A percentile compares a stretch with the other conserved stretches of the same genome.
phyloP scores from a whole-genome alignment of 805 yeast genomes.

The Candida lessepsii region DNA sequence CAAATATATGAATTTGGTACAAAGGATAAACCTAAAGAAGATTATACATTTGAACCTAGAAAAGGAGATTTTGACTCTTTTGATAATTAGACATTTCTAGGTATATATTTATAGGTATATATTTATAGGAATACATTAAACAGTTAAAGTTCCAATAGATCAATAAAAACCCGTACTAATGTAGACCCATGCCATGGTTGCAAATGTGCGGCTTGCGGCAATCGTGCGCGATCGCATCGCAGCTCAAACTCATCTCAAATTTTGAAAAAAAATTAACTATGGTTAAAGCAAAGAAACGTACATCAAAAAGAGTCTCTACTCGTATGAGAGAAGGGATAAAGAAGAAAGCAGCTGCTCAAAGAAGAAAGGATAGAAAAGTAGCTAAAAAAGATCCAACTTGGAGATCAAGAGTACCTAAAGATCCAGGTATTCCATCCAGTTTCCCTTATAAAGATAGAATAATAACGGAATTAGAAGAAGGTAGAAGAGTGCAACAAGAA shows the following conservation, averaged over 20 bases:
- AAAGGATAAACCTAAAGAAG: too few relatives aligned
- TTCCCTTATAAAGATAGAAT: conserved; percentile 93
- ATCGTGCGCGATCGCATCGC: conserved; percentile 7
- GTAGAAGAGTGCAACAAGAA: conserved; percentile 55
- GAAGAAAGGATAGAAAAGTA: conserved; percentile 75
- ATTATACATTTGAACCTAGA: too few relatives aligned
- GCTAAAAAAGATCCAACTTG: conserved; percentile 92
- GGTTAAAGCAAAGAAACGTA: conserved; percentile 53
- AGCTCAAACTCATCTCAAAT: conserved; percentile 8
- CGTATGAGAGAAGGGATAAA: conserved; percentile 95
- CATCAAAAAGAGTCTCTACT: conserved; percentile 86
- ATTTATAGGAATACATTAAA: too few relatives aligned
- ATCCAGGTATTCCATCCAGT: conserved; percentile 91
- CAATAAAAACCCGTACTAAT: too few relatives aligned
- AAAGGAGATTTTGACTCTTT: not conserved
- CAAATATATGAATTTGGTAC: conserved; percentile 6
- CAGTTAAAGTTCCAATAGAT: too few relatives aligned
- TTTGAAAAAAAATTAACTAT: conserved; percentile 4
- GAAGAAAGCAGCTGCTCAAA: conserved; percentile 91
- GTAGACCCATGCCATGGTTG: not conserved
- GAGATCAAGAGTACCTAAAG: conserved; percentile 81
- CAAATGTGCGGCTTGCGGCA: not conserved
- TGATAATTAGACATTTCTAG: not conserved
- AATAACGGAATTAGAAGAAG: conserved; percentile 66
- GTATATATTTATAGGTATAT: not conserved